Conservation (phyloP, 768 basidiomycete species). For the Obba rivulosa region DNA sequence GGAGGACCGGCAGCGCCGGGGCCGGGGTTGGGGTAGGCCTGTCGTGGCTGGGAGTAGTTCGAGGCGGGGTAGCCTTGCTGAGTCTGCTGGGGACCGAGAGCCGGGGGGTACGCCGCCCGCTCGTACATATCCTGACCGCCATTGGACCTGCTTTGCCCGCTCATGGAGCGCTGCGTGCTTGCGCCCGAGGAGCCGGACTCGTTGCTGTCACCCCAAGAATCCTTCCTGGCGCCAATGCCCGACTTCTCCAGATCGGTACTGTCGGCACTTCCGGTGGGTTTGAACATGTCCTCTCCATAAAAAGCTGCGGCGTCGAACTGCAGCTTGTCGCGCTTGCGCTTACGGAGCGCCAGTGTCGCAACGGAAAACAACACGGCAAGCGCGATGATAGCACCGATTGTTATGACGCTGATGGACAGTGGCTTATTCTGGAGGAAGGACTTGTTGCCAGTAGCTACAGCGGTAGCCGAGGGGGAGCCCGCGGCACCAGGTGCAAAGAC, state of each 20-base stretch:
- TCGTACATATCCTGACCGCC: conserved; percentile 11
- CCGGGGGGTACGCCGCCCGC: conserved; percentile 6
- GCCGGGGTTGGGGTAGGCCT: background rate
- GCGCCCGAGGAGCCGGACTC: too few relatives aligned
- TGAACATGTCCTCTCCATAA: conserved; percentile 3
- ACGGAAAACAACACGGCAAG: conserved; percentile 39
- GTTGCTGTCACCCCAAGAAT: too few relatives aligned
- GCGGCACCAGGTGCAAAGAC: conserved; percentile 18
- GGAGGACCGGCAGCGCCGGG: background rate
- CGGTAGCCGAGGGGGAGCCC: conserved; percentile 21
- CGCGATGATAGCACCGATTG: conserved; percentile 40
- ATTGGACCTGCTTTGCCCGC: too few relatives aligned
- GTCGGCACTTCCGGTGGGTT: too few relatives aligned
- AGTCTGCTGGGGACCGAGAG: conserved; percentile 2
- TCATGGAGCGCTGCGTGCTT: too few relatives aligned
- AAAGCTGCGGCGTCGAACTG: conserved; percentile 20
- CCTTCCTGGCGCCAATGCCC: too few relatives aligned
- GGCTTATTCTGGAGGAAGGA: conserved; percentile 62
- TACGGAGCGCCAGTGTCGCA: conserved; percentile 44
- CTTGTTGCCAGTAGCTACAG: conserved; percentile 23
- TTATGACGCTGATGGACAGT: conserved; percentile 56
- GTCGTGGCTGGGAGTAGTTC: background rate
- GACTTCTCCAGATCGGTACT: too few relatives aligned
- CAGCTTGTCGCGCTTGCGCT: conserved; percentile 34
- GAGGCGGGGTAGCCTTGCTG: background rate